Base-by-base conservation (phyloP, 352 stramenopile species). In the Pythium dissotocum region DNA sequence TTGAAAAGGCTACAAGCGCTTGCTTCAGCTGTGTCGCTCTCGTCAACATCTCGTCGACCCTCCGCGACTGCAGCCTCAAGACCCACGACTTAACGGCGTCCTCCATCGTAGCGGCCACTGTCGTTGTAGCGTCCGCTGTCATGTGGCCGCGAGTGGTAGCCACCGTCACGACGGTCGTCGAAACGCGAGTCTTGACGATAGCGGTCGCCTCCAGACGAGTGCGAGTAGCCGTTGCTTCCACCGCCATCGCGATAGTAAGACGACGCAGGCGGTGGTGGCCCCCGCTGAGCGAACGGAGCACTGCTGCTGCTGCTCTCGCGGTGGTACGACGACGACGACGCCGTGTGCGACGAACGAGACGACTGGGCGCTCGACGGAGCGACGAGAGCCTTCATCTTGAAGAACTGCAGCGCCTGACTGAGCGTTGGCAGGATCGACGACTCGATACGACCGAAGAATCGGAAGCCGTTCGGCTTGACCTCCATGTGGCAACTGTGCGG, bases 341-440 rank as follows among this genome's bases (percentile, higher is more conserved):
- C 21, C 35, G 67, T 53, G 26, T 77, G 73, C 13, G 62, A 63
- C 28, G 78, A 65, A 10, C 73, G 73, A 49, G 80, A 80, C 12
- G 80, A 76, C 26, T 67, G 53, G 3, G 61, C 73, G 18, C 63
- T 69, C 2, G 82, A 56, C 14, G 85, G 85, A 38, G 75, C 80
- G 8, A 93, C 78, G 24, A 95, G 64, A 0, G 88, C 88, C 63
- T 92, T 94, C 87, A 93, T 94, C 66, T 96, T 96, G 76, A 96
- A 96, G 76, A 94, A 96, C 69, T 94, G 83, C 30, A 96, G 73
- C 44, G 88, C 88, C 60, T 95, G 82, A 30, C 74, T 85, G 40
- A 96, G 53, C 9, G 87, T 91, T 14, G 87, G 85, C 46, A 96
- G 63, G 48, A 94, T 92, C 4, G 83, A 91, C 18, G 85, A 96